Evolutionary conservation across 306 rosid species (phyloP), one percentile per base, ranked within the genome.

Genomic region (Carpinus viminea): DNA sequence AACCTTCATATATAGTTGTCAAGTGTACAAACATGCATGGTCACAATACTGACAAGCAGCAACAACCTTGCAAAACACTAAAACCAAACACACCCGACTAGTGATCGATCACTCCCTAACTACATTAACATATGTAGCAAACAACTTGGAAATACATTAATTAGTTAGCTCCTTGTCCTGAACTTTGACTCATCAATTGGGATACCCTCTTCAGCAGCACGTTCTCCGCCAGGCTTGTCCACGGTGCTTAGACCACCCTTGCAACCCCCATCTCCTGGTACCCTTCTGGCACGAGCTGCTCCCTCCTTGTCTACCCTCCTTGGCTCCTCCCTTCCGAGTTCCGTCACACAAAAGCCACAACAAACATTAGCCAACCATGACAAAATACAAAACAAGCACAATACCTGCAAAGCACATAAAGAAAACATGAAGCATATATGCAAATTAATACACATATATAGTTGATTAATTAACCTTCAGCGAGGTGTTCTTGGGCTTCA

Each of bases 201-300:
- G 20, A 89, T 77, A 48, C 86, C 90, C 84, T 87, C 89, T 60
- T 85, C 90, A 0, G 53, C 85, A 66, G 93, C 95, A 48, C 93
- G 87, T 65, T 87, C 87, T 61, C 36, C 90, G 53, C 86, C 93
- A 16, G 89, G 81, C 76, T 74, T 89, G 21, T 87, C 90, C 82
- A 43, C 76, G 21, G 91, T 84, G 85, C 87, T 86, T 3, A 89
- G 88, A 0, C 97, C 93, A 9, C 96, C 97, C 71, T 89, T 90
- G 51, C 86, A 86, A 0, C 93, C 95, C 97, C 95, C 97, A 92
- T 92, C 76, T 92, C 90, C 74, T 83, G 80, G 51, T 80, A 80
- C 50, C 89, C 87, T 72, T 86, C 87, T 53, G 52, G 80, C 8
- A 93, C 94, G 56, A 88, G 81, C 76, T 88, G 93, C 41, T 92